Conservation (phyloP, 306 rosid genomes). For the Spatholobus suberectus region DNA sequence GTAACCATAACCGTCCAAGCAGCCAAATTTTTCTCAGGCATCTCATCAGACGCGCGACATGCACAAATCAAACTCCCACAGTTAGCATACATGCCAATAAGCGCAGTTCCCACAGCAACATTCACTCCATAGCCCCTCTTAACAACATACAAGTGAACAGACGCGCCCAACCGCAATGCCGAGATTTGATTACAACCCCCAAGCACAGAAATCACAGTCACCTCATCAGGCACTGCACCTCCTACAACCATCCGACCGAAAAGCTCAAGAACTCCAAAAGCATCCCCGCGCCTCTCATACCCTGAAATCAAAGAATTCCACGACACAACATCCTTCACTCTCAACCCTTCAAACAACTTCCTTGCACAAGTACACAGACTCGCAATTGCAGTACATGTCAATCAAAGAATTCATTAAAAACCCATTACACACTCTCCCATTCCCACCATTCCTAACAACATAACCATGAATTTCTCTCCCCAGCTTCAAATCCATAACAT, state of each 20-base stretch:
- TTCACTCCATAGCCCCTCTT: constrained; percentile 57
- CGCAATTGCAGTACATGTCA: constrained; percentile 65
- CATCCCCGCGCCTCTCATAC: constrained; percentile 54
- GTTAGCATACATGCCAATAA: constrained; percentile 68
- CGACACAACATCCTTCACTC: constrained; percentile 53
- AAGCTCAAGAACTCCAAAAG: constrained; percentile 58
- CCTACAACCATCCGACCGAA: constrained; percentile 57
- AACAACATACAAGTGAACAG: constrained; percentile 56
- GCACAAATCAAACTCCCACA: constrained; percentile 67
- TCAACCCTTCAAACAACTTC: constrained; percentile 51
- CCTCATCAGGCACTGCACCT: constrained; percentile 59
- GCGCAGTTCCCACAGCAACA: constrained; percentile 59
- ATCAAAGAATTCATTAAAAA: constrained; percentile 60
- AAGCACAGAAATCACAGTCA: constrained; percentile 53
- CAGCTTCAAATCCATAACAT: constrained; percentile 49
- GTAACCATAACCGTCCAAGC: constrained; percentile 64
- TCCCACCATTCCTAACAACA: constrained; percentile 46
- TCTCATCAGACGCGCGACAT: constrained; percentile 49
- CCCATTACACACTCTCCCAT: constrained; percentile 36
- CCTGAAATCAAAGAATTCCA: constrained; percentile 75
- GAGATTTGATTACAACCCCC: constrained; percentile 61
- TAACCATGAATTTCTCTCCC: constrained; percentile 63
- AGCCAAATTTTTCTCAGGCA: constrained; percentile 61
- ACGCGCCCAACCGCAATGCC: constrained; percentile 57
- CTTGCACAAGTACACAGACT: constrained; percentile 47